Evolutionary conservation across 768 basidiomycete genomes (phyloP), one percentile per base, ranked within the genome.

Genomic region (Boletus coccyginus): DNA sequence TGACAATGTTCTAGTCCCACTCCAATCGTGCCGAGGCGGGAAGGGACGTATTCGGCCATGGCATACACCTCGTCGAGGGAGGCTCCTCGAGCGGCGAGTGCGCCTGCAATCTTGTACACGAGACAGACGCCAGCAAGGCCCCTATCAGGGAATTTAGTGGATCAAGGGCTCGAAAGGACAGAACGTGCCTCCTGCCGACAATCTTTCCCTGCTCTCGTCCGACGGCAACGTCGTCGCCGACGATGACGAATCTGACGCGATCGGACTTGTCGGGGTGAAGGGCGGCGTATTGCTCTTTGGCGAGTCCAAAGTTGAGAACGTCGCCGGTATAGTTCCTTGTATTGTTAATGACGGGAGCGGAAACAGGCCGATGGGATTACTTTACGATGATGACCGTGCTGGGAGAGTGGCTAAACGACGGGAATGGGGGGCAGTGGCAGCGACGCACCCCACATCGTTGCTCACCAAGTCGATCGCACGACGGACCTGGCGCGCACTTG

Each of bases 101-200:
- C 92, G 42, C 93, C 93, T 11, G 92, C 89, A 52, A 94, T 87
- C 74, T 96, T 96, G 78, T 95, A 95, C 1, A 94, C 90, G 21
- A 93, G 74, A 6, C 88, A 83, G 6, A 88, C 88, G 2, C 90
- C 90, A 0, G 90, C 90, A 12, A 92, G 80, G 41, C 92, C 92
- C 65, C 93, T 92, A 54, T 42, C 13, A 32, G 39, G 43, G 32
- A 21, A n/a, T 21, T 59, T 1, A 50, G 46, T 10, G 35, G 27
- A 19, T 17, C 3, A 5, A 14, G 11, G 14, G 36, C 1, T 14
- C 3, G 40, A 32, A 7, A 44, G 12, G 59, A 40, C 6, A 5
- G 6, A 31, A 33, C 51, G 40, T 4, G 4, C 90, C 91, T 79
- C 69, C 93, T 78, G 21, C 94, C 94, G 31, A 96, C 92, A 48